A percentile compares a stretch with the other conserved stretches of the same genome.
Conservation (phyloP, 2,329 filamentous ascomycete genomes). For the Myriangium duriaei region DNA sequence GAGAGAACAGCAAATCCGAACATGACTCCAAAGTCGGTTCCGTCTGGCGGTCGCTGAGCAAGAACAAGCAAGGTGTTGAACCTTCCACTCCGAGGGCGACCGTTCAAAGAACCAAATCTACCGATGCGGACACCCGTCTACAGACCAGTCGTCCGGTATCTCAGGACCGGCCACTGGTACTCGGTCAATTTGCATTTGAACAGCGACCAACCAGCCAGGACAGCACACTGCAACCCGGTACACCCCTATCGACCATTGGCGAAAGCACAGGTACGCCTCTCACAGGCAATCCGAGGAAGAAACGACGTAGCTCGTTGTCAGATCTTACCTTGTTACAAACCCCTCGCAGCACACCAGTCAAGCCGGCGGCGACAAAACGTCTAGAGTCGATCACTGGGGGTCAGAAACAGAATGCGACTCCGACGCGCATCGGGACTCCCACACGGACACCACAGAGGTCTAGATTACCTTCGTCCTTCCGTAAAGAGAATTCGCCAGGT, state of each 20-base stretch:
- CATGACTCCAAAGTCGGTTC: conserved; percentile 59
- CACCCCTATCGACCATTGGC: conserved; percentile 39
- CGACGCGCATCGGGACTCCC: conserved; percentile 29
- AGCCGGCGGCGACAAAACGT: conserved; percentile 7
- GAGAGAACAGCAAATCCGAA: conserved; percentile 66
- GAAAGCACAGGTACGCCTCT: conserved; percentile 33
- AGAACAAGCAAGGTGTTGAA: conserved; percentile 50
- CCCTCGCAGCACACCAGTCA: conserved; percentile 1
- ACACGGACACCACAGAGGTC: conserved; percentile 21
- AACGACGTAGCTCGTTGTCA: conserved; percentile 81
- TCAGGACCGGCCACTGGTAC: conserved; percentile 37
- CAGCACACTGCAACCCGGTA: conserved; percentile 35
- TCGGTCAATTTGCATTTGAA: conserved; percentile 37
- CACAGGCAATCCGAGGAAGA: conserved; percentile 48
- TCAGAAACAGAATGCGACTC: conserved; percentile 1
- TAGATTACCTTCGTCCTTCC: conserved; percentile 24
- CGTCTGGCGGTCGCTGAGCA: conserved; percentile 80
- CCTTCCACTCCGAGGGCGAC: conserved; percentile 55
- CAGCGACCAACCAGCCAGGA: conserved; percentile 29
- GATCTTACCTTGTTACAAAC: conserved; percentile 42
- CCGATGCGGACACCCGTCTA: conserved; percentile 50
- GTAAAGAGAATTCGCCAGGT: conserved; percentile 32
- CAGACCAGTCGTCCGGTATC: conserved; percentile 40
- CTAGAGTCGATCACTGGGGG: conserved; percentile 25
- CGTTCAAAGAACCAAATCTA: conserved; percentile 61